phyloP scores from a whole-genome alignment of 306 rosid species.

The Dalbergia oliveri region DNA sequence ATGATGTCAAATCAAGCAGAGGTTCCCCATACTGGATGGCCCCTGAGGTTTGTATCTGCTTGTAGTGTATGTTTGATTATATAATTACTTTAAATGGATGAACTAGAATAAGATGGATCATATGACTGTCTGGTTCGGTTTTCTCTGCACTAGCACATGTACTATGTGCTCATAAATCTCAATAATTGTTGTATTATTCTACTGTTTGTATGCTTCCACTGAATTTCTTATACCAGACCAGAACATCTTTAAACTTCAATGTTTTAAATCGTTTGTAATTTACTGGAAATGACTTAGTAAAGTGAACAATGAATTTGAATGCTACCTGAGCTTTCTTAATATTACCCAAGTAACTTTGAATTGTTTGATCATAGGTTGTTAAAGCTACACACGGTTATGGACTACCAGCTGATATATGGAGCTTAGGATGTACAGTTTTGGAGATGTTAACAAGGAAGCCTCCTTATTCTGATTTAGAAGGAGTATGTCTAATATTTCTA shows the following conservation, averaged over 20 bases:
- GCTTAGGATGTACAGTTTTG: conserved; percentile 65
- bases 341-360: background rate
- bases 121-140: background rate
- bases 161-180: background rate
- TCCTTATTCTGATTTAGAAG: conserved; percentile 66
- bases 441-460: conserved; percentile 60
- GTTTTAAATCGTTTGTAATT: conserved; percentile 11
- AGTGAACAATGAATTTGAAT: background rate
- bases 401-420: conserved; percentile 63
- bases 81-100: conserved; percentile 35
- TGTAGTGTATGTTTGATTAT: conserved; percentile 7
- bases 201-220: background rate
- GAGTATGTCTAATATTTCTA: conserved; percentile 51
- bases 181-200: background rate
- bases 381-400: conserved; percentile 55
- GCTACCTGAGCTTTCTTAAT: background rate
- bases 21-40: conserved; percentile 69
- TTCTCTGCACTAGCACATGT: background rate
- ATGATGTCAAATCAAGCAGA: conserved; percentile 61
- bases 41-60: conserved; percentile 55
- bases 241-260: background rate
- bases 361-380: conserved; percentile 52
- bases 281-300: background rate
- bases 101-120: conserved; percentile 32
- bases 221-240: conserved; percentile 3